phyloP scores from a whole-genome alignment of 805 yeast genomes.

The Tetrapisispora fleetii region DNA sequence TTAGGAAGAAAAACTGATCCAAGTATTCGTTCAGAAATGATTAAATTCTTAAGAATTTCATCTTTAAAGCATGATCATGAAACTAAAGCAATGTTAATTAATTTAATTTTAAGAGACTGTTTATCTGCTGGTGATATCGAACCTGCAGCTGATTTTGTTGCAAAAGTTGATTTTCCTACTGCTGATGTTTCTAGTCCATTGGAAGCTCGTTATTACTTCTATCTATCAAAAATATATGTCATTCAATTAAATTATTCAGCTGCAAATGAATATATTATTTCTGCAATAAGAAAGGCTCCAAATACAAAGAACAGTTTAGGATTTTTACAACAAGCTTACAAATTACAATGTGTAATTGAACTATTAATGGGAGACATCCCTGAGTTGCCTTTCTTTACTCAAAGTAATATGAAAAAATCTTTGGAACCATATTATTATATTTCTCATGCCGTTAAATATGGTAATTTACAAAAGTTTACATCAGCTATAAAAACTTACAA shows the following conservation, averaged over 20 bases:
- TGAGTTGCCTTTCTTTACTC: conserved; percentile 70
- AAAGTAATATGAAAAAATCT: conserved; percentile 46
- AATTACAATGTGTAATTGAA: conserved; percentile 80
- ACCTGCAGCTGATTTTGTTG: conserved; percentile 82
- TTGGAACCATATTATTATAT: conserved; percentile 77
- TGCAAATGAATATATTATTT: conserved; percentile 81
- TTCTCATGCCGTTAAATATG: conserved; percentile 84
- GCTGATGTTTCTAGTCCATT: conserved; percentile 74
- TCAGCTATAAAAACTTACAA: conserved; percentile 58
- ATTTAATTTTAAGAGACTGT: conserved; percentile 76
- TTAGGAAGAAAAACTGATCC: conserved; percentile 17
- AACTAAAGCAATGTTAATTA: conserved; percentile 78
- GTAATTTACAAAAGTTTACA: conserved; percentile 77
- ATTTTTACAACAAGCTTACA: conserved; percentile 80
- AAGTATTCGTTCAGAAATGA: conserved; percentile 54
- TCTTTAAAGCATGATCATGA: conserved; percentile 87
- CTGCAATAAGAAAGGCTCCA: conserved; percentile 96
- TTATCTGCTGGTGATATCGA: conserved; percentile 68
- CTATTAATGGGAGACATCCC: conserved; percentile 95
- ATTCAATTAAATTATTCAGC: conserved; percentile 87
- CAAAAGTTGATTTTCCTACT: conserved; percentile 76
- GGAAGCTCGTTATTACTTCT: conserved; percentile 85
- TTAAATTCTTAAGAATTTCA: conserved; percentile 73
- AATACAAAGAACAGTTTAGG: conserved; percentile 79
- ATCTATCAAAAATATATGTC: conserved; percentile 81